These are phyloP conservation scores for Besnoitia besnoiti DNA, from an alignment of 169 alveolate species.

Conservation along the genomic window DNA sequence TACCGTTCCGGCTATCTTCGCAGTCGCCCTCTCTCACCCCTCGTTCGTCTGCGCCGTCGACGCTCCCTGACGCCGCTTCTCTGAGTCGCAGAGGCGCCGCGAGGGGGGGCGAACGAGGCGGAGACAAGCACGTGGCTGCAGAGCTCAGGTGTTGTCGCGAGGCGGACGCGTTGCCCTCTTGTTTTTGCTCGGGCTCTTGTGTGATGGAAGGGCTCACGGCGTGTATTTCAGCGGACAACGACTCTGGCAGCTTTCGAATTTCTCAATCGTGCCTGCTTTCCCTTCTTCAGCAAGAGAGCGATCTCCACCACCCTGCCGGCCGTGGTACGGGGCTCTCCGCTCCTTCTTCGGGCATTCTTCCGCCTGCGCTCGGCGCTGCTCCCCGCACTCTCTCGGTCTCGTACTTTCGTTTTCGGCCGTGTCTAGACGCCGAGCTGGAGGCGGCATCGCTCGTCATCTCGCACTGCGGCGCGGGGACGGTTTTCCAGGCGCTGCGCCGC, in stretches of 20 bases:
- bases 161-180: neutral
- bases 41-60: too few relatives aligned
- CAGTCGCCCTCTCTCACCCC: too few relatives aligned
- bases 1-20: neutral
- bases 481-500: constrained; percentile 41
- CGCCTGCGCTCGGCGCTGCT: neutral
- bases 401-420: constrained; percentile 15
- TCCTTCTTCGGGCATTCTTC: neutral
- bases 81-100: too few relatives aligned
- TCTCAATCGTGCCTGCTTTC: neutral
- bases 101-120: neutral
- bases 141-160: neutral
- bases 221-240: neutral
- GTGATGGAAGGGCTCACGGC: neutral
- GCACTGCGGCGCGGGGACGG: constrained; percentile 60
- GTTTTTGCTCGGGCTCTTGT: neutral
- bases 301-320: neutral
- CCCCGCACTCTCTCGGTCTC: constrained; percentile 23
- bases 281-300: neutral
- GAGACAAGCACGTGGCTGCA: neutral
- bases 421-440: neutral
- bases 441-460: constrained; percentile 37
- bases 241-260: neutral
- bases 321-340: neutral
- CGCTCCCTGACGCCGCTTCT: neutral